These are phyloP conservation scores for Annulohypoxylon maeteangense DNA, from an alignment of 495 filamentous ascomycete genomes.

Conservation along the genomic window DNA sequence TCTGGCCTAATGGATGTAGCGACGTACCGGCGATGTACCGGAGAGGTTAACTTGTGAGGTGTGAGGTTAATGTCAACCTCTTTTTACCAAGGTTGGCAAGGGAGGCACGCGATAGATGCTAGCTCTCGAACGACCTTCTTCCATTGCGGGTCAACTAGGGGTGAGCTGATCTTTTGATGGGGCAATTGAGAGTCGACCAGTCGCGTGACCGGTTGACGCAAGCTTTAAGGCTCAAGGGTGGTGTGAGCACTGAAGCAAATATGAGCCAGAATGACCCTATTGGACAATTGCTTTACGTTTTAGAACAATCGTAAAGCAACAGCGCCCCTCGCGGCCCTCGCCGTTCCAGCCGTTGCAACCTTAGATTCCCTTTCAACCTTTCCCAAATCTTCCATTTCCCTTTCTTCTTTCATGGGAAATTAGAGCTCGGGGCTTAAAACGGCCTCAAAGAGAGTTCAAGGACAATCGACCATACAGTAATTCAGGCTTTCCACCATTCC, in stretches of 20 bases:
- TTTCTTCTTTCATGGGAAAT: neutral
- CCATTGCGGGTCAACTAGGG: constrained; percentile 17
- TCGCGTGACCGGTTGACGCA: constrained; percentile 45
- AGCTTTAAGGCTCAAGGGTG: constrained; percentile 19
- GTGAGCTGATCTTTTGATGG: constrained; percentile 44
- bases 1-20: constrained; percentile 1
- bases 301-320: constrained; percentile 17
- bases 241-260: constrained; percentile 11
- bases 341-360: constrained; percentile 5
- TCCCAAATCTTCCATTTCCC: neutral
- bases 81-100: constrained; percentile 13
- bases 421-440: neutral
- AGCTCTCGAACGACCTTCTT: constrained; percentile 43
- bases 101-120: constrained; percentile 39
- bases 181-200: constrained; percentile 37
- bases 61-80: too few relatives aligned
- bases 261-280: constrained; percentile 23
- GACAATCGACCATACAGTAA: constrained; percentile 10
- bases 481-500: constrained; percentile 19
- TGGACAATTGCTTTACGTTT: constrained; percentile 36
- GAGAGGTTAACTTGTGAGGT: too few relatives aligned
- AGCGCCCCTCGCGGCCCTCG: constrained; percentile 11
- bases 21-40: too few relatives aligned
- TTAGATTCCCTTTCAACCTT: constrained; percentile 2
- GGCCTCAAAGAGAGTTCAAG: constrained; percentile 39